Percentiles rank a stretch among this genome's conserved stretches.
Evolutionary conservation across 2,329 filamentous ascomycete genomes (phyloP).

Genomic region (Nemania diffusa): DNA sequence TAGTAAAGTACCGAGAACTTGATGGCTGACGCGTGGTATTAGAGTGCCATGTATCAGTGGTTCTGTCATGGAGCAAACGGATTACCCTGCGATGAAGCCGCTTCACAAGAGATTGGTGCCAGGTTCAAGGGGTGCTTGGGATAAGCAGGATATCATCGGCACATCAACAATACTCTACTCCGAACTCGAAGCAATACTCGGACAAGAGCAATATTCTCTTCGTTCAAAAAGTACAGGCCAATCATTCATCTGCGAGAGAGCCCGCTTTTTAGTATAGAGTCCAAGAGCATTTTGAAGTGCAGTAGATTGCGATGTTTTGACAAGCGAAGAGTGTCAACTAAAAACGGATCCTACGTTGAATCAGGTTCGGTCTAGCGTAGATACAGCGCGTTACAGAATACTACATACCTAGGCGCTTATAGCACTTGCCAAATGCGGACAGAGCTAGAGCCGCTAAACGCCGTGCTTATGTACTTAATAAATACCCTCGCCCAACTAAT

Average conservation of each 20-base stretch:
- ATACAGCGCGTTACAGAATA: not conserved
- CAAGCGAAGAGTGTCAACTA: slow-evolving; percentile 5
- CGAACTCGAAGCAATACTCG: not conserved
- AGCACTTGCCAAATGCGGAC: slow-evolving; percentile 12
- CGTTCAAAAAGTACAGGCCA: not conserved
- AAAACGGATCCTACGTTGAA: not conserved
- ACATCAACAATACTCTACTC: not conserved
- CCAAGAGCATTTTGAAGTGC: not conserved
- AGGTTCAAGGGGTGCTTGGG: not conserved
- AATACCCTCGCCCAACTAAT: too few species aligned
- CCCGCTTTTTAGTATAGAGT: not conserved
- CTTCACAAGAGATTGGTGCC: not conserved
- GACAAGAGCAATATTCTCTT: not conserved
- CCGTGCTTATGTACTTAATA: slow-evolving; percentile 5
- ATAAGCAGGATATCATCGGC: not conserved
- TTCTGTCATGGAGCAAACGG: not conserved
- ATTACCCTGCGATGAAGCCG: not conserved
- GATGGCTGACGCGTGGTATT: not conserved
- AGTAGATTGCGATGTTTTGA: not conserved
- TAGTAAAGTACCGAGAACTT: not conserved
- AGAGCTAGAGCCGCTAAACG: slow-evolving; percentile 10
- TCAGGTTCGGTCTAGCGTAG: not conserved
- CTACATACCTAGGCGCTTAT: not conserved
- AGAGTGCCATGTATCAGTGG: not conserved
- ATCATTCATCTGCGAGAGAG: not conserved